A percentile compares a stretch with the other conserved stretches of the same genome.
Conservation (phyloP, 176 grass and related monocot species). For the Canna indica region DNA sequence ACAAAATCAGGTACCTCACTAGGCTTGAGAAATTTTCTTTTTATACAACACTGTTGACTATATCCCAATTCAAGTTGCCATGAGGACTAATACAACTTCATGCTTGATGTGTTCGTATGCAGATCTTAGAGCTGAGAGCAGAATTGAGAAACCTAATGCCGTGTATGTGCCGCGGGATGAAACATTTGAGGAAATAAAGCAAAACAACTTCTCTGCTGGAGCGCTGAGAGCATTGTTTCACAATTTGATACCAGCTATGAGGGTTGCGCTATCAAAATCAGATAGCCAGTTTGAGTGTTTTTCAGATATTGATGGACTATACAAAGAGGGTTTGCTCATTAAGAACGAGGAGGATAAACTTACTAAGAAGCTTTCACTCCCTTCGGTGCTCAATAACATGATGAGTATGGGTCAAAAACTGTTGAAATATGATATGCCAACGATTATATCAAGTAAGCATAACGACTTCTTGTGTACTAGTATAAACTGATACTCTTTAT, state of each 20-base stretch:
- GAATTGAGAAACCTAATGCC: constrained; percentile 29
- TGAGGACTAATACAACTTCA: background rate
- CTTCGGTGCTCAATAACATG: background rate
- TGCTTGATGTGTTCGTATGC: constrained; percentile 11
- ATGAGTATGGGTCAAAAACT: constrained; percentile 16
- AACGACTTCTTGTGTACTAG: background rate
- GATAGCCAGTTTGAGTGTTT: constrained; percentile 24
- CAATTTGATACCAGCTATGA: constrained; percentile 24
- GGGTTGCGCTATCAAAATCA: constrained; percentile 15
- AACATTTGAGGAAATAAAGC: constrained; percentile 26
- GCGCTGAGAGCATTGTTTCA: constrained; percentile 24
- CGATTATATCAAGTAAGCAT: constrained; percentile 30
- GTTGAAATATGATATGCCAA: constrained; percentile 23
- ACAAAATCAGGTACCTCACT: constrained; percentile 34
- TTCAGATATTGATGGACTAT: constrained; percentile 24
- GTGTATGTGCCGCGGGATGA: constrained; percentile 23
- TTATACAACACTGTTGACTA: too few relatives aligned
- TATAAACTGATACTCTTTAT: too few relatives aligned
- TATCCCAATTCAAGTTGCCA: too few relatives aligned
- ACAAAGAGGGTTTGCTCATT: constrained; percentile 20
- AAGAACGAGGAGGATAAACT: constrained; percentile 3
- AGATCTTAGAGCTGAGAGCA: constrained; percentile 37
- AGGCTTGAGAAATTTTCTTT: too few relatives aligned
- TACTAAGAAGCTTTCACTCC: constrained; percentile 8
- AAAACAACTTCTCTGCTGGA: constrained; percentile 17